These are phyloP conservation scores for Imleria badia DNA, from an alignment of 768 basidiomycete genomes.

Conservation along the genomic window DNA sequence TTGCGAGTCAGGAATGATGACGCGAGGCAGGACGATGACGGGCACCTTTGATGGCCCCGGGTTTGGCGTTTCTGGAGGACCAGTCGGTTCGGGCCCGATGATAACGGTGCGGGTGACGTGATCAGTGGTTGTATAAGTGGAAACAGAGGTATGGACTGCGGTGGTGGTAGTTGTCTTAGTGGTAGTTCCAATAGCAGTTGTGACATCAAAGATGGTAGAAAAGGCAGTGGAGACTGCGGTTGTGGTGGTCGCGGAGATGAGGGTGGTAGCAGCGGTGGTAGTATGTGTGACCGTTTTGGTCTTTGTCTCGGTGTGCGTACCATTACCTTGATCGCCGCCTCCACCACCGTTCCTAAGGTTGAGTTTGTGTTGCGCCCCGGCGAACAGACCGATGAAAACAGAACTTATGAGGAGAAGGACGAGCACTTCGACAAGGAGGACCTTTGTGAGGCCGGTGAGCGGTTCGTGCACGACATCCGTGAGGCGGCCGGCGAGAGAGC, in stretches of 20 bases:
- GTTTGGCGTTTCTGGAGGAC: slow-evolving; percentile 51
- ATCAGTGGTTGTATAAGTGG: slow-evolving; percentile 40
- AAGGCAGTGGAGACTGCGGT: slow-evolving; percentile 36
- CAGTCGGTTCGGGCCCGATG: slow-evolving; percentile 38
- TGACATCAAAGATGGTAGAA: slow-evolving; percentile 33
- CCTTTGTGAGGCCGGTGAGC: slow-evolving; percentile 79
- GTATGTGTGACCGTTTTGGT: slow-evolving; percentile 34
- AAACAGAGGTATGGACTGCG: slow-evolving; percentile 36
- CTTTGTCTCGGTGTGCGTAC: slow-evolving; percentile 34
- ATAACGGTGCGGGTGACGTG: slow-evolving; percentile 42
- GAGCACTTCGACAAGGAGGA: slow-evolving; percentile 73
- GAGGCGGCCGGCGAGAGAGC: slow-evolving; percentile 33
- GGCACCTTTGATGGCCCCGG: slow-evolving; percentile 57
- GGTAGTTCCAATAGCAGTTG: slow-evolving; percentile 41
- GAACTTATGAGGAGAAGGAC: slow-evolving; percentile 79
- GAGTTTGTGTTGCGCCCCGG: slow-evolving; percentile 81
- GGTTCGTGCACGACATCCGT: slow-evolving; percentile 67
- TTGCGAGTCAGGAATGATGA: not conserved
- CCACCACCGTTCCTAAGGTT: slow-evolving; percentile 44
- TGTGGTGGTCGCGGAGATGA: slow-evolving; percentile 30
- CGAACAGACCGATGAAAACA: slow-evolving; percentile 91
- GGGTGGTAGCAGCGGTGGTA: slow-evolving; percentile 30
- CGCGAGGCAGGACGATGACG: not conserved
- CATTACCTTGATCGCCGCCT: slow-evolving; percentile 31
- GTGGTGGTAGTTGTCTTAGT: slow-evolving; percentile 40